Evolutionary conservation across 495 filamentous ascomycete species (phyloP), one percentile per base, ranked within the genome.

Genomic region (Aspergillus cavernicola): DNA sequence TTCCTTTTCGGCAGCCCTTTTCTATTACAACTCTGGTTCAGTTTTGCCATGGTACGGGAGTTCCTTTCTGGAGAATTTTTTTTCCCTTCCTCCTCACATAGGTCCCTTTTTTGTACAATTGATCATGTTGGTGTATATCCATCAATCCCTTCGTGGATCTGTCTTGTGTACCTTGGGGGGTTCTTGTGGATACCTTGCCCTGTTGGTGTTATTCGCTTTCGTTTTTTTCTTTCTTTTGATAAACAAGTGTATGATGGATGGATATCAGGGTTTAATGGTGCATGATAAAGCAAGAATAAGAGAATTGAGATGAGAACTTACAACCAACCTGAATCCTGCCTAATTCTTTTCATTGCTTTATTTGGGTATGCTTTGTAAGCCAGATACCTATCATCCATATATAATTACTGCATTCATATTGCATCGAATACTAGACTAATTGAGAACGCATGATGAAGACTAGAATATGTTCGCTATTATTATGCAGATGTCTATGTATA

Each of bases 141-240:
- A 23, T 37, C 37, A 33, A 9, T 32, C 32, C 18, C 33, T 55
- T 23, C 32, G 29, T 9, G 40, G 40, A 32, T 20, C 43, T 58
- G 47, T 59, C 24, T 59, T 57, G 47, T 46, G 56, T 57, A 55
- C 48, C n/a, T 58, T 56, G 59, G 59, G 44, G 40, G 47, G 48
- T 56, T 53, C 50, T 57, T 59, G 52, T 63, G 47, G 20, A 43
- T 36, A 50, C 39, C 35, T 55, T 52, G 33, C 18, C 12, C 43
- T 44, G 31, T 59, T 55, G 53, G 54, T 58, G 54, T 52, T 41
- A n/a, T n/a, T 56, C 53, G 48, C 52, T 59, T 46, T 60, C 48
- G 60, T 56, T 44, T 58, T 52, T 33, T 18, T 48, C 56, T 49
- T 48, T 59, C 56, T 10, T 52, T 23, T 49, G 16, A 24, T 31